Evolutionary conservation across 2,329 filamentous ascomycete species (phyloP), one percentile per base, ranked within the genome.

Genomic region (Leptodontidium sp.): DNA sequence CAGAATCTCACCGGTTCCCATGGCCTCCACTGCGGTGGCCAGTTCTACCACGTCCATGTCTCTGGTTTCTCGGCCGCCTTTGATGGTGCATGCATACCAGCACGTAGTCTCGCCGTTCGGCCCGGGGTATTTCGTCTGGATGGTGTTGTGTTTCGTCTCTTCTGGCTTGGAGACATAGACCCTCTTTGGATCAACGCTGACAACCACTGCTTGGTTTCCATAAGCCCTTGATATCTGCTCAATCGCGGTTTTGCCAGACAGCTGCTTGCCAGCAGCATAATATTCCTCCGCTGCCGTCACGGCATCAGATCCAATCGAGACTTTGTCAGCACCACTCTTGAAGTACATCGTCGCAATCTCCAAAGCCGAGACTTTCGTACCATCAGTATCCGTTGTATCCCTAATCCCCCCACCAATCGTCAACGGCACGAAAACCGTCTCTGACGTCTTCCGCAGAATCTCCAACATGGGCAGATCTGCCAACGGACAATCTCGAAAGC

Each of bases 31-130:
- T 14, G 96, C 96, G 74, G 88, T 89, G 11, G 91, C 89, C 11
- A 99, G 87, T 82, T 98, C 92, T 15, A 94, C 88, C 17, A 98
- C 96, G 79, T 98, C 95, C 73, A 98, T 85, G 79, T 98, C 94
- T 69, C 94, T 88, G n/a, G 92, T 94, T 82, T 98, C 95, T 70
- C 96, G 90, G 7, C 96, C 96, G 58, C 96, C 96, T 82, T 95
- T 97, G 83, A 97, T 93, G 7, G 96, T 99, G 82, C 96, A 98
- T 68, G 96, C 94, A 80, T 98, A 99, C 95, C 95, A 99, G 83
- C 93, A 97, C 81, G 89, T 91, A 64, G 84, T 83, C 80, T 98
- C 93, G 35, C 94, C 94, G 53, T 87, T 86, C 26, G 92, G 90
- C 9, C 94, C 93, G 0, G 88, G 89, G 70, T 84, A 87, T 0